A percentile compares a stretch with the other conserved stretches of the same genome.
Evolutionary conservation across 2,329 filamentous ascomycete species (phyloP).

Genomic region (Didymosphaeria variabile): DNA sequence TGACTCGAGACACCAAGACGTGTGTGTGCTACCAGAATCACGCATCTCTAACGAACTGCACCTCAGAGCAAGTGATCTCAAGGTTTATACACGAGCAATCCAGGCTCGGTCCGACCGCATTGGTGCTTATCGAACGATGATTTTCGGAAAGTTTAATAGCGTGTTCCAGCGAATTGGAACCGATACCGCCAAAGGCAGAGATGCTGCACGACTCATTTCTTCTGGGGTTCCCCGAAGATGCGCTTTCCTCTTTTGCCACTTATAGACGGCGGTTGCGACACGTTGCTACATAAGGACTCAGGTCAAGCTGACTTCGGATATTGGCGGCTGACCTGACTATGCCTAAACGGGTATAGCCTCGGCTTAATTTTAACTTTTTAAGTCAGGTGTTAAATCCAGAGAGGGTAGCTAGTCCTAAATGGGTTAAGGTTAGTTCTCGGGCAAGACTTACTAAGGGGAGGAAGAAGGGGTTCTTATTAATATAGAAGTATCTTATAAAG

Average conservation of each 20-base stretch:
- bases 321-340: too few relatives aligned
- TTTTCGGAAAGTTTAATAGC: slow-evolving; percentile 8
- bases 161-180: slow-evolving; percentile 12
- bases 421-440: too few relatives aligned
- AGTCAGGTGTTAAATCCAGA: too few relatives aligned
- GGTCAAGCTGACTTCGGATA: too few relatives aligned
- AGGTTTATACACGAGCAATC: background rate
- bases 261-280: background rate
- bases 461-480: too few relatives aligned
- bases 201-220: slow-evolving; percentile 2
- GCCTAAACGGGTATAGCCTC: too few relatives aligned
- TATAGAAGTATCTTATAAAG: too few relatives aligned
- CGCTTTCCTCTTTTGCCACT: background rate
- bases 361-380: too few relatives aligned
- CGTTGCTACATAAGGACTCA: too few relatives aligned
- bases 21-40: background rate
- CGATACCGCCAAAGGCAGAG: slow-evolving; percentile 2
- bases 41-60: slow-evolving; percentile 1
- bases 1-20: background rate
- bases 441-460: too few relatives aligned
- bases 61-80: background rate
- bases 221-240: background rate
- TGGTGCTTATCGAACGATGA: background rate
- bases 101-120: background rate
- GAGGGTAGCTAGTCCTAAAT: too few relatives aligned